phyloP scores from a whole-genome alignment of 2,329 filamentous ascomycete genomes.

The Lecanosticta acicola region DNA sequence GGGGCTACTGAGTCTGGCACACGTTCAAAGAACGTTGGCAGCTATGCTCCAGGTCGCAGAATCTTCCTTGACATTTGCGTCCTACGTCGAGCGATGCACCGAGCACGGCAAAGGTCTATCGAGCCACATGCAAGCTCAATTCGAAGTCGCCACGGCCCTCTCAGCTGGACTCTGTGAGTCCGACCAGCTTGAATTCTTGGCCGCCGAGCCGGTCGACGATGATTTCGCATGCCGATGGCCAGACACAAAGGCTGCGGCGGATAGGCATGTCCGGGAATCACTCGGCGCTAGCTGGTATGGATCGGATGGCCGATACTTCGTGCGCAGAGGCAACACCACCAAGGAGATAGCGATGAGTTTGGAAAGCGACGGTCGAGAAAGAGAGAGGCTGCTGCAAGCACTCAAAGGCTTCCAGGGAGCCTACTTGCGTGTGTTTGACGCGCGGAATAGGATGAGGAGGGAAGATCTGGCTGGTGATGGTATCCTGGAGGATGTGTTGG shows the following conservation, averaged over 20 bases:
- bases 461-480: too few species aligned
- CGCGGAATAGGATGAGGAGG: too few species aligned
- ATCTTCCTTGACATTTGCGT: conserved; percentile 10
- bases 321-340: conserved; percentile 41
- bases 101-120: conserved; percentile 4
- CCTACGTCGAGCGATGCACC: conserved; percentile 11
- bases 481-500: too few species aligned
- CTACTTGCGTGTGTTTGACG: too few species aligned
- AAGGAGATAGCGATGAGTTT: conserved; percentile 42
- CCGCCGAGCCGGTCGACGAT: neutral
- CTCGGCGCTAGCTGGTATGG: conserved; percentile 45
- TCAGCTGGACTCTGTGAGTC: conserved; percentile 5
- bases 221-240: conserved; percentile 7
- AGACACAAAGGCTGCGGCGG: conserved; percentile 23
- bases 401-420: conserved; percentile 8
- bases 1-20: conserved; percentile 12
- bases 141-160: conserved; percentile 2
- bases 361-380: conserved; percentile 18
- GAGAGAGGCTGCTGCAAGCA: conserved; percentile 3
- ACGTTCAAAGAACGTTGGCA: conserved; percentile 10
- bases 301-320: conserved; percentile 42
- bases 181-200: neutral
- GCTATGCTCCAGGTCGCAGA: conserved; percentile 15
- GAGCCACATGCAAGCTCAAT: conserved; percentile 7
- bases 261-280: conserved; percentile 40